phyloP scores from a whole-genome alignment of 2,329 filamentous ascomycete species.

The Stromatinia cepivora region DNA sequence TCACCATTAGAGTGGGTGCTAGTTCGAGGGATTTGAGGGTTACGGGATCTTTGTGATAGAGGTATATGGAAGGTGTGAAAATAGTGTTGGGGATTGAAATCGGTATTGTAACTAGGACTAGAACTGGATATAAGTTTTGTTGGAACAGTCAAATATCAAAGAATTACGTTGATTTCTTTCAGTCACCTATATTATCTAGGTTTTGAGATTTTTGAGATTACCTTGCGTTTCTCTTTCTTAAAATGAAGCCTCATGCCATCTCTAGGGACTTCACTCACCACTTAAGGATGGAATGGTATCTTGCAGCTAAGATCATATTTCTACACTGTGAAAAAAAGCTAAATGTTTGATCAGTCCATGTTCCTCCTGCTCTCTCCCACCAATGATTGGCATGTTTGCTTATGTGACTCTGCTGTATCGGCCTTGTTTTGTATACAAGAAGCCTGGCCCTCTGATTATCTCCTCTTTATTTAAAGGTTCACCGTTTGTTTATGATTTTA shows the following conservation, averaged over 20 bases:
- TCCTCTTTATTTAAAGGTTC: neutral
- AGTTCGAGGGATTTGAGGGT: slow-evolving; percentile 43
- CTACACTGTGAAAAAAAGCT: neutral
- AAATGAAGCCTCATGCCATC: too few relatives aligned
- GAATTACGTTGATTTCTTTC: too few relatives aligned
- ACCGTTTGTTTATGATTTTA: neutral
- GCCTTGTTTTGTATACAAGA: neutral
- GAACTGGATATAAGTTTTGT: neutral
- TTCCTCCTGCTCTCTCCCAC: neutral
- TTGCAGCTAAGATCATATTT: neutral
- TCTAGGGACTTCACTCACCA: rapidly evolving
- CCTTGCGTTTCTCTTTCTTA: neutral
- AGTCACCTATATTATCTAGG: neutral
- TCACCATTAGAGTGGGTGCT: slow-evolving; percentile 45
- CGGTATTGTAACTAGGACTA: neutral
- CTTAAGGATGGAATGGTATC: neutral
- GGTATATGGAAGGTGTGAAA: neutral
- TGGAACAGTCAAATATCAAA: neutral
- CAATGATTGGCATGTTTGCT: neutral
- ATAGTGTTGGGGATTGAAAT: neutral
- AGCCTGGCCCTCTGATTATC: too few relatives aligned
- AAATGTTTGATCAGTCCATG: neutral
- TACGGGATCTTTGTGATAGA: slow-evolving; percentile 27
- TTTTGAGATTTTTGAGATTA: neutral
- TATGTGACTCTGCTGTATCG: neutral